Evolutionary conservation across 495 filamentous ascomycete species (phyloP).

Genomic region (Evansstolkia leycettana): DNA sequence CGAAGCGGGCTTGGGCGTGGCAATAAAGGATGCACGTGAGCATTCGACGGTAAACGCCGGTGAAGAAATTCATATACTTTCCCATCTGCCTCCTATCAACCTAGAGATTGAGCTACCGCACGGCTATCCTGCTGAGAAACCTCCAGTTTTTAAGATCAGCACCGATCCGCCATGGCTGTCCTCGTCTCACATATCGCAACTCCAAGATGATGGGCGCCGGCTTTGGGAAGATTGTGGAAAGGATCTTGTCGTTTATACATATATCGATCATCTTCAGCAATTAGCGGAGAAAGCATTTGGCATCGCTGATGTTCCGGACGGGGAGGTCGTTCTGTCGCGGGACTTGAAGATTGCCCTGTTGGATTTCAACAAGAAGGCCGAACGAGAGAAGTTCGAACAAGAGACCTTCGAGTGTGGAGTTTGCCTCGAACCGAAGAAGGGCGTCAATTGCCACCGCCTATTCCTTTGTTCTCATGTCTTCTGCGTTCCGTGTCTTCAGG

Average conservation of each 20-base stretch:
- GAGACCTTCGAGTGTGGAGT: constrained; percentile 85
- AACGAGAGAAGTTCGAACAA: constrained; percentile 60
- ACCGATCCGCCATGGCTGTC: constrained; percentile 65
- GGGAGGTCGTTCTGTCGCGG: constrained; percentile 24
- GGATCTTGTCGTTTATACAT: constrained; percentile 66
- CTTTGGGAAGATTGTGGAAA: constrained; percentile 79
- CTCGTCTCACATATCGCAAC: constrained; percentile 33
- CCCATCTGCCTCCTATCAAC: constrained; percentile 63
- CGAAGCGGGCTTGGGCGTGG: constrained; percentile 7
- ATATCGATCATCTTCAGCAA: constrained; percentile 80
- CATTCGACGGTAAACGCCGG: constrained; percentile 5
- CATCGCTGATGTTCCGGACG: constrained; percentile 41
- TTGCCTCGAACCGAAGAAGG: constrained; percentile 91
- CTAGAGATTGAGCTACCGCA: constrained; percentile 59
- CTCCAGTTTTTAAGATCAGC: constrained; percentile 54
- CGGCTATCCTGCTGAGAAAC: constrained; percentile 56
- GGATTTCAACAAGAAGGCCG: constrained; percentile 65
- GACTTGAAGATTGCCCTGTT: constrained; percentile 62
- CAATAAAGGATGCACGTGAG: constrained; percentile 13
- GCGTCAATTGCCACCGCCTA: constrained; percentile 63
- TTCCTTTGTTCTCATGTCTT: constrained; percentile 81
- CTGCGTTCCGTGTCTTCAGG: constrained; percentile 70
- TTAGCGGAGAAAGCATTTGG: constrained; percentile 65
- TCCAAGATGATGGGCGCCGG: constrained; percentile 45
- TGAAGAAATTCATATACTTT: constrained; percentile 49